A percentile compares a stretch with the other conserved stretches of the same genome.
Conservation (phyloP, 306 rosid species). For the Cyclanthera cordifolia region DNA sequence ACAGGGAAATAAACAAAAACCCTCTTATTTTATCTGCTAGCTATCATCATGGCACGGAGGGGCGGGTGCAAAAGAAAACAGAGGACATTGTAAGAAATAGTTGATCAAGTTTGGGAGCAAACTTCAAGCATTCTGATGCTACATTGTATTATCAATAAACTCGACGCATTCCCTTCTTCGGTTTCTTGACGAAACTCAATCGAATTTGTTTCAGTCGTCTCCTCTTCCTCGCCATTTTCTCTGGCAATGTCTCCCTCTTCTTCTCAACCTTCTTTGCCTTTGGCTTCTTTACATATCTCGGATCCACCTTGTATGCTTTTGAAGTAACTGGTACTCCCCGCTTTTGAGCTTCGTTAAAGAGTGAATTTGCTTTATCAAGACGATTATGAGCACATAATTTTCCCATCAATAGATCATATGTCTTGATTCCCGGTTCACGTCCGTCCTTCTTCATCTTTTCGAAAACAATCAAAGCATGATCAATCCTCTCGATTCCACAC, state of each 20-base stretch:
- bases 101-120: not conserved
- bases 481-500: constrained; percentile 75
- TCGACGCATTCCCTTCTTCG: constrained; percentile 34
- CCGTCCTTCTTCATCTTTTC: constrained; percentile 66
- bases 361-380: constrained; percentile 45
- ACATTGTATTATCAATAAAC: constrained; percentile 12
- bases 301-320: constrained; percentile 45
- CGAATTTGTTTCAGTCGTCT: constrained; percentile 72
- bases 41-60: not conserved
- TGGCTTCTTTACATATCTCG: constrained; percentile 39
- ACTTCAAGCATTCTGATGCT: not conserved
- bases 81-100: not conserved
- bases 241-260: constrained; percentile 73
- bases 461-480: constrained; percentile 58
- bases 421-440: constrained; percentile 52
- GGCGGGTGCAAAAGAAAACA: not conserved
- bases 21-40: constrained; percentile 5
- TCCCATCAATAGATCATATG: constrained; percentile 56
- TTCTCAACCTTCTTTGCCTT: constrained; percentile 46
- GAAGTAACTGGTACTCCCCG: constrained; percentile 32
- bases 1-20: not conserved
- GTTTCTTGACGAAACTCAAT: constrained; percentile 67
- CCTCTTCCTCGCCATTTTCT: constrained; percentile 86
- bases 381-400: constrained; percentile 53
- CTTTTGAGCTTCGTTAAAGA: constrained; percentile 45